These are phyloP conservation scores for Phymatotrichopsis omnivora DNA, from an alignment of 2,329 filamentous ascomycete genomes.

Conservation along the genomic window DNA sequence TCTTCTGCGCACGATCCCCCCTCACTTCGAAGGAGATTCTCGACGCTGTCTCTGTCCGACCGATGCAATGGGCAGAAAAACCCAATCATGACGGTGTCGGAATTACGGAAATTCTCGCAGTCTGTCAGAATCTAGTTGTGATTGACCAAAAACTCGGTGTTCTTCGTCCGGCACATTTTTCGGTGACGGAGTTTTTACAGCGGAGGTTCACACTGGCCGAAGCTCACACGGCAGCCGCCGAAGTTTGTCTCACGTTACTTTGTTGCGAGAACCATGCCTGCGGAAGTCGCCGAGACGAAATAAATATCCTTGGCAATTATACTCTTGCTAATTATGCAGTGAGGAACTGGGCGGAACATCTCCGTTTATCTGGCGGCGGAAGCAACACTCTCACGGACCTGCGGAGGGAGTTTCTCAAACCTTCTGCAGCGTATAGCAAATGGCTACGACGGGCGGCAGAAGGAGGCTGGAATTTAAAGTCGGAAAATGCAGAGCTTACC, in stretches of 20 bases:
- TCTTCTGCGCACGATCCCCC: neutral
- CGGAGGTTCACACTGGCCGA: neutral
- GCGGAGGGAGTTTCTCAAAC: neutral
- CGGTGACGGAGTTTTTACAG: conserved; percentile 8
- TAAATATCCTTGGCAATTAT: neutral
- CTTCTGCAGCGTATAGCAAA: neutral
- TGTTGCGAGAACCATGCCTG: no score
- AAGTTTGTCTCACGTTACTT: neutral
- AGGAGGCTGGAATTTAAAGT: no score
- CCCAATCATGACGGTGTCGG: no score
- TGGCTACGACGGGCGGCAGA: no score
- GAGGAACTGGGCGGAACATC: neutral
- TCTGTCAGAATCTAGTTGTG: conserved; percentile 8
- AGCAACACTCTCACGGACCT: neutral
- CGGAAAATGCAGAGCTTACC: no score
- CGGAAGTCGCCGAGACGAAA: neutral
- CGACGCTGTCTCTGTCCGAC: neutral
- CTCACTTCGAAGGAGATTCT: neutral
- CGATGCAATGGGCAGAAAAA: no score
- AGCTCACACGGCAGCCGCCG: neutral
- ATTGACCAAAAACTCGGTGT: conserved; percentile 1
- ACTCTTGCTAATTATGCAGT: neutral
- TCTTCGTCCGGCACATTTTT: conserved; percentile 11
- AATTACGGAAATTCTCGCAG: conserved; percentile 4
- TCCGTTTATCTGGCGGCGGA: neutral